phyloP scores from a whole-genome alignment of 2,329 filamentous ascomycete genomes.

The Hysterium pulicare region DNA sequence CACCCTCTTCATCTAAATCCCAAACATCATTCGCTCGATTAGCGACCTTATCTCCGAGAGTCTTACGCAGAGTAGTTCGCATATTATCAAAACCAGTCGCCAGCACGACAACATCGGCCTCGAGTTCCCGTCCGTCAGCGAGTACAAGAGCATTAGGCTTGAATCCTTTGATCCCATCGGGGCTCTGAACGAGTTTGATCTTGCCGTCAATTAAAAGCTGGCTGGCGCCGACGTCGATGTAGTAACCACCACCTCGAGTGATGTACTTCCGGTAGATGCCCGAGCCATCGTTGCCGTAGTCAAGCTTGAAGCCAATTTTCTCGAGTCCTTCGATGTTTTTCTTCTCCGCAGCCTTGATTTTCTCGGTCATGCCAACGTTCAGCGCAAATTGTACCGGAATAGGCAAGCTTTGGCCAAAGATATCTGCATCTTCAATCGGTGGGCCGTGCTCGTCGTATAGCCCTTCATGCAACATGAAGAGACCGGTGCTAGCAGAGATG shows the following conservation, averaged over 20 bases:
- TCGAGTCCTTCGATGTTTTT: slow-evolving; percentile 46
- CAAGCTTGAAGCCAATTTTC: slow-evolving; percentile 59
- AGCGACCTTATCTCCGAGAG: slow-evolving; percentile 61
- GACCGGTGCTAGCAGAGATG: slow-evolving; percentile 54
- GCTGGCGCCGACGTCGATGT: slow-evolving; percentile 65
- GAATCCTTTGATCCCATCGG: slow-evolving; percentile 52
- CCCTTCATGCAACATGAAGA: slow-evolving; percentile 48
- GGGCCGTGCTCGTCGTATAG: slow-evolving; percentile 51
- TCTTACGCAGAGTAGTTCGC: slow-evolving; percentile 58
- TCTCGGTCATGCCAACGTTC: slow-evolving; percentile 47
- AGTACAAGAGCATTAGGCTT: slow-evolving; percentile 40
- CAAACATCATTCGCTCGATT: slow-evolving; percentile 52
- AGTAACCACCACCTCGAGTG: slow-evolving; percentile 65
- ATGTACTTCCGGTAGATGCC: slow-evolving; percentile 63
- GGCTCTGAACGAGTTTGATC: slow-evolving; percentile 55
- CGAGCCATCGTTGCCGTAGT: slow-evolving; percentile 54
- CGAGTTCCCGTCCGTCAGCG: slow-evolving; percentile 54
- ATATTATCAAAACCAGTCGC: slow-evolving; percentile 63
- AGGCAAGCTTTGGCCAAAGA: slow-evolving; percentile 58
- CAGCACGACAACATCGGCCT: slow-evolving; percentile 60
- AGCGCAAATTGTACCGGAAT: slow-evolving; percentile 58
- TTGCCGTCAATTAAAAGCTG: slow-evolving; percentile 61
- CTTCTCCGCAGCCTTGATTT: slow-evolving; percentile 38
- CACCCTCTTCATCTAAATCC: slow-evolving; percentile 39
- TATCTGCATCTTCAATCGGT: slow-evolving; percentile 63